These are phyloP conservation scores for Debaryomyces tyrocola DNA, from an alignment of 805 yeast genomes.

Conservation along the genomic window DNA sequence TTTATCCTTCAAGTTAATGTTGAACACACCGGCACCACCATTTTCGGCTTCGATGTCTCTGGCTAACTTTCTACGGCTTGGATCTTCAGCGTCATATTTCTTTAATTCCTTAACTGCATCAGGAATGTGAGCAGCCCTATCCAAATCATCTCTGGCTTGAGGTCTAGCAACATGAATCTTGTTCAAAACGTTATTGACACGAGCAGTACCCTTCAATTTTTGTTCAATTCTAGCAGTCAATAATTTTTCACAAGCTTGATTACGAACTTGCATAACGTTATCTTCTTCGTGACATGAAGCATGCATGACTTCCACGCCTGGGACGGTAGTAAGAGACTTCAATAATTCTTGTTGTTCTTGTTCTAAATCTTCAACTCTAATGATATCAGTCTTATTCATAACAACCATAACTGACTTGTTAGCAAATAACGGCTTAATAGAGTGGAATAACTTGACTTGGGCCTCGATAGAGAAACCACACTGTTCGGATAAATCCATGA, in stretches of 20 bases:
- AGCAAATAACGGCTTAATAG: slow-evolving; percentile 95
- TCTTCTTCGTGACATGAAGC: slow-evolving; percentile 94
- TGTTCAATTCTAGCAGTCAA: slow-evolving; percentile 95
- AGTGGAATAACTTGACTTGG: slow-evolving; percentile 94
- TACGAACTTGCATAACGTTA: slow-evolving; percentile 92
- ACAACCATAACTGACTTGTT: slow-evolving; percentile 96
- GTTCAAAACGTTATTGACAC: slow-evolving; percentile 85
- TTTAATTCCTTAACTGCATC: slow-evolving; percentile 60
- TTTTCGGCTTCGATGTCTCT: slow-evolving; percentile 90
- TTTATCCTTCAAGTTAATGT: slow-evolving; percentile 88
- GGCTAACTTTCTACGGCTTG: slow-evolving; percentile 77
- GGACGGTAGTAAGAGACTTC: slow-evolving; percentile 58
- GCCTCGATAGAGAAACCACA: slow-evolving; percentile 98
- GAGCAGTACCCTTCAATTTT: slow-evolving; percentile 88
- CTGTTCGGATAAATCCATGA: slow-evolving; percentile 98
- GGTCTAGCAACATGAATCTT: slow-evolving; percentile 95
- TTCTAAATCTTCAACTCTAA: slow-evolving; percentile 80
- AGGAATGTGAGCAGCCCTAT: slow-evolving; percentile 80
- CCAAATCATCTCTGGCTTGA: slow-evolving; percentile 79
- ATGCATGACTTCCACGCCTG: slow-evolving; percentile 90
- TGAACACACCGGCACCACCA: slow-evolving; percentile 99
- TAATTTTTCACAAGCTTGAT: slow-evolving; percentile 95
- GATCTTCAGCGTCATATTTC: slow-evolving; percentile 78
- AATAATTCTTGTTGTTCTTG: slow-evolving; percentile 71
- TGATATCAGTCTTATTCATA: slow-evolving; percentile 91